phyloP scores from a whole-genome alignment of 257 asterid genomes.

The Forsythia viridissima region DNA sequence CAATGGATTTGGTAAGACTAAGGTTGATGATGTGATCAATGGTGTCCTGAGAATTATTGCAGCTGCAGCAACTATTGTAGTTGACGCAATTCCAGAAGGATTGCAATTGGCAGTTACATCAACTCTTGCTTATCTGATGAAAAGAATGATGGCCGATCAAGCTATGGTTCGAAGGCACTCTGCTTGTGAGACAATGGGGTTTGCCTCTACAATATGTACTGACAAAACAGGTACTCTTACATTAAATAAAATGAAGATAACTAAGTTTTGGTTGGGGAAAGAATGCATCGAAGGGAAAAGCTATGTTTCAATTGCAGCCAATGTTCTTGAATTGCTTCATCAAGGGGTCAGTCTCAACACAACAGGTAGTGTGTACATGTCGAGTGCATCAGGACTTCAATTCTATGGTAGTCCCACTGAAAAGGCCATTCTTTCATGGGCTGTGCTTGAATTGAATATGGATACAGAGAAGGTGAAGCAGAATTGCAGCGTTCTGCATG shows the following conservation, averaged over 20 bases:
- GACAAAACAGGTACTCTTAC: slow-evolving; percentile 59
- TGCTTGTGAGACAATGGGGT: slow-evolving; percentile 57
- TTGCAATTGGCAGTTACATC: slow-evolving; percentile 54
- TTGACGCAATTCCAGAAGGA: slow-evolving; percentile 63
- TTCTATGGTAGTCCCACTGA: slow-evolving; percentile 89
- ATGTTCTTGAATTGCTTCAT: slow-evolving; percentile 33
- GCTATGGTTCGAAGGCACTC: slow-evolving; percentile 65
- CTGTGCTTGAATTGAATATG: slow-evolving; percentile 47
- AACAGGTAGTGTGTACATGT: slow-evolving; percentile 41
- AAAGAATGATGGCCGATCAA: slow-evolving; percentile 57
- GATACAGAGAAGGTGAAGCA: slow-evolving; percentile 51
- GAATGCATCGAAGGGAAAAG: slow-evolving; percentile 10
- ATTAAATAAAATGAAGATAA: slow-evolving; percentile 44
- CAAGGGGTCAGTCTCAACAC: slow-evolving; percentile 54
- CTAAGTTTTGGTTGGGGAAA: slow-evolving; percentile 42
- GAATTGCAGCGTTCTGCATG: slow-evolving; percentile 37
- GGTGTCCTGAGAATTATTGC: slow-evolving; percentile 46
- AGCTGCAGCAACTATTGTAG: slow-evolving; percentile 50
- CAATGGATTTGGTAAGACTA: slow-evolving; percentile 30
- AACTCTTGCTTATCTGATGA: slow-evolving; percentile 60
- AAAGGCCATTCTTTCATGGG: slow-evolving; percentile 85
- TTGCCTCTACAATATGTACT: slow-evolving; percentile 51
- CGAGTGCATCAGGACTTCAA: slow-evolving; percentile 25
- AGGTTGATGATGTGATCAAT: slow-evolving; percentile 39
- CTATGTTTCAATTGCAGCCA: slow-evolving; percentile 12